These are phyloP conservation scores for Cladophialophora immunda DNA, from an alignment of 2,329 filamentous ascomycete species.

Conservation along the genomic window DNA sequence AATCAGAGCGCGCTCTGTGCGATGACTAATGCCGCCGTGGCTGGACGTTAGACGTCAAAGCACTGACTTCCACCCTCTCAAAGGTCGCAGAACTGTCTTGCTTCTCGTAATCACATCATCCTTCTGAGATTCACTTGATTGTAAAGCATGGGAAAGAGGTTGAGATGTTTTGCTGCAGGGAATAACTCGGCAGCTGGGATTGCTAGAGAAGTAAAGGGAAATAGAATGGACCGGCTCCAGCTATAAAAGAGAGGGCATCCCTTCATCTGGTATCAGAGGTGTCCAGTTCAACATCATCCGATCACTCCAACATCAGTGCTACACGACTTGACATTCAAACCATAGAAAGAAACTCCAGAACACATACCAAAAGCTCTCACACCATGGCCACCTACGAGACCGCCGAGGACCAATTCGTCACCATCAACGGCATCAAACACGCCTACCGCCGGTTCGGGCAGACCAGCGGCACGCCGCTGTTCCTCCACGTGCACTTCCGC, in stretches of 20 bases:
- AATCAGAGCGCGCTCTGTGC: not conserved
- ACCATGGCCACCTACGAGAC: conserved; percentile 42
- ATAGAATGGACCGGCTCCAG: not conserved
- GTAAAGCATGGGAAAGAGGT: not conserved
- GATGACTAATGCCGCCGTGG: not conserved
- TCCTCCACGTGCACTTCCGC: conserved; percentile 43
- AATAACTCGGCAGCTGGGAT: not conserved
- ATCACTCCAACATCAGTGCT: not conserved
- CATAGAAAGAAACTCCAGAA: not conserved
- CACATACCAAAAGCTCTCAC: not conserved
- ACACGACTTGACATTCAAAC: not conserved
- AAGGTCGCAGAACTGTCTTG: not conserved
- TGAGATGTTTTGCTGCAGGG: not conserved
- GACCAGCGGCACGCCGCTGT: conserved; percentile 38
- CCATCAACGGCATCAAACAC: conserved; percentile 38
- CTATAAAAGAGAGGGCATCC: not conserved
- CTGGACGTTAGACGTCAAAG: not conserved
- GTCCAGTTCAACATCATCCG: not conserved
- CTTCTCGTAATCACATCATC: not conserved
- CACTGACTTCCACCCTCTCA: not conserved
- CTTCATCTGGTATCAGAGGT: not conserved
- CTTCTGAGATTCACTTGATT: not conserved
- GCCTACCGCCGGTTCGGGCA: conserved; percentile 41
- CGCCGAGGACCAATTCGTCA: conserved; percentile 38
- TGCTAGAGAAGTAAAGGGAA: not conserved